Base-by-base conservation (phyloP, 2,329 filamentous ascomycete genomes). In the Aspergillus intermedius region DNA sequence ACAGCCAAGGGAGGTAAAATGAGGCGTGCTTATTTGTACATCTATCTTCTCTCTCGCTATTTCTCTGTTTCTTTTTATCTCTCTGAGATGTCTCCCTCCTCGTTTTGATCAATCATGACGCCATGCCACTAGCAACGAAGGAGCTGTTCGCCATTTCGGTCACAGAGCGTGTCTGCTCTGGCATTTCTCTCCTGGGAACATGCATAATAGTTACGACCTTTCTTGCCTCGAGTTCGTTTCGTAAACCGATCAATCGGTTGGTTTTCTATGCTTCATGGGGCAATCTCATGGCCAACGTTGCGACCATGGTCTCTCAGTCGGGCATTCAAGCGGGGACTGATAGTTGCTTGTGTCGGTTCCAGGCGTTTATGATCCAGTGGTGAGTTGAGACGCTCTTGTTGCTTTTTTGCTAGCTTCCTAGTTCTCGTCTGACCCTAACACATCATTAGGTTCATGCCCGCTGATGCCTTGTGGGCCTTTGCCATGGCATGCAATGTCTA, bases 401-500 rank as follows among this genome's bases (percentile, higher is more conserved):
- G 10, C 19, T 10, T 21, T 21, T 8, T 35, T 15, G 9, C 25
- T n/a, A n/a, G n/a, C 41, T 30, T 43, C 10, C 4, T 12, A 10
- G 5, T 21, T 40, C 10, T 19, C 22, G 19, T 10, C 10, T 40
- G 22, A 19, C 25, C 17, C 28, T 44, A 44, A 44, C 10, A 8
- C 4, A 3, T 25, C 9, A n/a, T 19, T 35, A 89, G 85, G 83
- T 90, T 90, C 63, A 82, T 88, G 77, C 83, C 83, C 1, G 85
- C 86, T 4, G 86, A 89, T 70, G 82, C 84, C 1, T 75, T 86
- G 42, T 91, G 84, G 87, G 87, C 85, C 1, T 75, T 91, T 50
- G 82, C 85, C 47, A 93, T 94, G 88, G 87, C 88, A 1, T 77
- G 84, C 56, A 94, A 93, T 62, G 88, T 93, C 45, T 88, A 88